Evolutionary conservation across 768 basidiomycete species (phyloP).

Genomic region (Rickenella mellea): DNA sequence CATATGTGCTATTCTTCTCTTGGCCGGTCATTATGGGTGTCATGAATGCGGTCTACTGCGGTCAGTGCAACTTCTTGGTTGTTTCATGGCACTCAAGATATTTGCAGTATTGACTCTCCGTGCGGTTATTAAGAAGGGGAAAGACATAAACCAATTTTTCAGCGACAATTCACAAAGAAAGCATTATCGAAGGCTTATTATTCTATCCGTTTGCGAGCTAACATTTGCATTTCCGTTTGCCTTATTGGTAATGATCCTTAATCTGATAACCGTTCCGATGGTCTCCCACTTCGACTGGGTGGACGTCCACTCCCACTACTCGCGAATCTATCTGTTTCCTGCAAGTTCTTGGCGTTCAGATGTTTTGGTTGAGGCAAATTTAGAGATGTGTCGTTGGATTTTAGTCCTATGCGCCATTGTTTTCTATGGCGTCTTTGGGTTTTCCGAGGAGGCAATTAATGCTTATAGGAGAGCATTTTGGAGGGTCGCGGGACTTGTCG

Average conservation of each 20-base stretch:
- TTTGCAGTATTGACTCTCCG: constrained; percentile 26
- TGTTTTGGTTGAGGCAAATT: constrained; percentile 10
- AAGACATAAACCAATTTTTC: constrained; percentile 33
- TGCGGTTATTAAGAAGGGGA: constrained; percentile 29
- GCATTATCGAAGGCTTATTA: constrained; percentile 50
- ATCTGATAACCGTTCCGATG: constrained; percentile 18
- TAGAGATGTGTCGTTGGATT: constrained; percentile 42
- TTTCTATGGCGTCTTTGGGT: constrained; percentile 63
- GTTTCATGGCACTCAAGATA: too few species aligned
- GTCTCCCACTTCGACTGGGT: constrained; percentile 41
- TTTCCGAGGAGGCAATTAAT: constrained; percentile 48
- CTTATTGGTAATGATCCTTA: constrained; percentile 27
- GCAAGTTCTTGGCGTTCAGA: constrained; percentile 31
- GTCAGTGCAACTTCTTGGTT: too few species aligned
- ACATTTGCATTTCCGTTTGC: constrained; percentile 35
- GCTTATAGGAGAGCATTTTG: constrained; percentile 34
- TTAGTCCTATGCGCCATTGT: constrained; percentile 36
- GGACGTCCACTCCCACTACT: constrained; percentile 39
- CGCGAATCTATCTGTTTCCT: constrained; percentile 31
- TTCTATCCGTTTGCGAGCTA: constrained; percentile 37
- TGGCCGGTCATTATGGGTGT: constrained; percentile 15
- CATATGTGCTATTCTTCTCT: constrained; percentile 32
- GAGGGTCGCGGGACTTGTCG: too few species aligned
- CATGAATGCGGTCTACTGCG: constrained; percentile 18
- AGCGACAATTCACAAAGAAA: constrained; percentile 30